Percentiles rank a stretch among this genome's conserved stretches.
Evolutionary conservation across 164 flowering plant species (phyloP).

Genomic region (Aristolochia fimbriata): DNA sequence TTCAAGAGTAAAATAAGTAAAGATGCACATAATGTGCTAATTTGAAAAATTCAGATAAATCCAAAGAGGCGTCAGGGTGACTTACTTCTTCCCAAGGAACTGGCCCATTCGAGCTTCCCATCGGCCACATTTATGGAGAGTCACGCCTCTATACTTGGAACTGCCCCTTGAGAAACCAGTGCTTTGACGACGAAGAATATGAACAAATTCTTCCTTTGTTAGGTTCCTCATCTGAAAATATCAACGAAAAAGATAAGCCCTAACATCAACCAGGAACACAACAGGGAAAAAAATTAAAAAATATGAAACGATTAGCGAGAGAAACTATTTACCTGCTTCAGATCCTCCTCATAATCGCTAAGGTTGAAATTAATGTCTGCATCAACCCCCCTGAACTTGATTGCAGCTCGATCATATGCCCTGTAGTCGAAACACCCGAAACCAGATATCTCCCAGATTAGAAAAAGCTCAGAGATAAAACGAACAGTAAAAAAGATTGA

Average conservation of each 20-base stretch:
- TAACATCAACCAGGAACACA: background rate
- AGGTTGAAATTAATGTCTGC: constrained; percentile 82
- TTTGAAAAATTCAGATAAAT: background rate
- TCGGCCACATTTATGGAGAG: constrained; percentile 74
- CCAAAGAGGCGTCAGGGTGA: background rate
- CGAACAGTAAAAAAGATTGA: background rate
- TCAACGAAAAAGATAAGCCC: too few relatives aligned
- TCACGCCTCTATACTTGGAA: constrained; percentile 72
- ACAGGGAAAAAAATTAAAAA: background rate
- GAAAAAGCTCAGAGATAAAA: background rate
- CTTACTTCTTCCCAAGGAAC: constrained; percentile 85
- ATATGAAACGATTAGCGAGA: background rate
- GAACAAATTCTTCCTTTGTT: constrained; percentile 84
- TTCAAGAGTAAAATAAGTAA: too few relatives aligned
- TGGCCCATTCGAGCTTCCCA: constrained; percentile 96
- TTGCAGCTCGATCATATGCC: constrained; percentile 93
- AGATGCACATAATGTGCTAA: background rate
- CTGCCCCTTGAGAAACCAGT: constrained; percentile 75
- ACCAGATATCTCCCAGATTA: background rate
- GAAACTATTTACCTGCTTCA: constrained; percentile 44
- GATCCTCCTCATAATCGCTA: constrained; percentile 69
- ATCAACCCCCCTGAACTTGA: constrained; percentile 81
- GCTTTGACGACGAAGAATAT: constrained; percentile 78
- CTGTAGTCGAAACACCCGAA: constrained; percentile 26
- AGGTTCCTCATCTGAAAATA: constrained; percentile 51